A percentile compares a stretch with the other conserved stretches of the same genome.
These are phyloP conservation scores for Albatrellus sp. DNA, from an alignment of 1,284 basidiomycete species.

Conservation along the genomic window DNA sequence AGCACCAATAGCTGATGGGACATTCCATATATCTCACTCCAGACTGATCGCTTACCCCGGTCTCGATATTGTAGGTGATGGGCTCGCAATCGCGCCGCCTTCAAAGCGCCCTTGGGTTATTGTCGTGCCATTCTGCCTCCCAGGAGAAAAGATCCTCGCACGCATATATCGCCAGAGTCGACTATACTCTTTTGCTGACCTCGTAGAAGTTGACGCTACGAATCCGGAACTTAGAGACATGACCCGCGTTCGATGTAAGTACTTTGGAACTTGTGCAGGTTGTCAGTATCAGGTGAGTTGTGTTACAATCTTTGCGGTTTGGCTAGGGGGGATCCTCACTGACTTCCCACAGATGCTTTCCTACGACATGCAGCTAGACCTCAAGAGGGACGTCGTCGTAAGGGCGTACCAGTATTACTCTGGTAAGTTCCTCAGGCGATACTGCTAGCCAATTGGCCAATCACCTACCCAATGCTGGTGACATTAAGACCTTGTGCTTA, in stretches of 20 bases:
- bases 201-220: slow-evolving; percentile 58
- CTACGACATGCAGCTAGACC: slow-evolving; percentile 74
- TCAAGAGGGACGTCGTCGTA: slow-evolving; percentile 82
- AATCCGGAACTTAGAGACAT: slow-evolving; percentile 58
- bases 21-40: too few species aligned
- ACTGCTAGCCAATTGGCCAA: neutral
- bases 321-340: slow-evolving; percentile 7
- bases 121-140: slow-evolving; percentile 72
- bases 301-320: neutral
- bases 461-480: neutral
- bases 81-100: slow-evolving; percentile 44
- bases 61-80: slow-evolving; percentile 40
- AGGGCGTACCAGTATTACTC: slow-evolving; percentile 82
- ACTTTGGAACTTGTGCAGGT: slow-evolving; percentile 76
- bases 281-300: slow-evolving; percentile 62
- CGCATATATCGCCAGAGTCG: slow-evolving; percentile 56
- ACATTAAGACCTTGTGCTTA: neutral
- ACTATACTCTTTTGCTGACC: slow-evolving; percentile 67
- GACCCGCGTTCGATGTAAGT: slow-evolving; percentile 60
- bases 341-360: slow-evolving; percentile 58
- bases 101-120: slow-evolving; percentile 61
- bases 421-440: slow-evolving; percentile 21
- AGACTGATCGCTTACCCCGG: slow-evolving; percentile 1
- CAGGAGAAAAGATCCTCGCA: slow-evolving; percentile 66
- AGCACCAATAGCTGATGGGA: too few species aligned